phyloP scores from a whole-genome alignment of 2,329 filamentous ascomycete genomes.

The Aspergillus texensis region DNA sequence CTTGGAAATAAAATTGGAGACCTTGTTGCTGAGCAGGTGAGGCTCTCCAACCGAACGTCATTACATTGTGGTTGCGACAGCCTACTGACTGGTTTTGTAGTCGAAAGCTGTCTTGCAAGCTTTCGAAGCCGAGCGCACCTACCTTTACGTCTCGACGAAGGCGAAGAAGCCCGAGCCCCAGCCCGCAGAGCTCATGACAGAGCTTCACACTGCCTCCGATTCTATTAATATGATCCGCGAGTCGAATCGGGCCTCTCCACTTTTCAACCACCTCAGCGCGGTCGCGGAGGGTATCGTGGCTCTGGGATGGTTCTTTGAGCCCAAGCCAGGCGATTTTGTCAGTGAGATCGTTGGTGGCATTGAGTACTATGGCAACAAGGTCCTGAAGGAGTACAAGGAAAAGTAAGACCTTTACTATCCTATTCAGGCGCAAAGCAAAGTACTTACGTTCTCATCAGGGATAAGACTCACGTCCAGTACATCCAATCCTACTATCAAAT shows the following conservation, averaged over 20 bases:
- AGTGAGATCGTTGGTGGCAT: constrained; percentile 80
- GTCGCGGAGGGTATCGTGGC: constrained; percentile 89
- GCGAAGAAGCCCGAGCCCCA: constrained; percentile 86
- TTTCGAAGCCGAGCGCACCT: constrained; percentile 83
- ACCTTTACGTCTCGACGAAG: constrained; percentile 84
- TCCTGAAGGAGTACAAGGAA: constrained; percentile 88
- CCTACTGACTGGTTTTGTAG: constrained; percentile 36
- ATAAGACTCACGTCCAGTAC: constrained; percentile 81
- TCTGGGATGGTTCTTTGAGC: constrained; percentile 86
- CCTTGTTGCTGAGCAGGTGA: constrained; percentile 77
- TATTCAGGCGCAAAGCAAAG: not conserved
- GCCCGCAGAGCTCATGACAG: constrained; percentile 75
- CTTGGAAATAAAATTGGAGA: constrained; percentile 78
- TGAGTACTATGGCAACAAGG: constrained; percentile 92
- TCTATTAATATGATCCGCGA: constrained; percentile 81
- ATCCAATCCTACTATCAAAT: constrained; percentile 90
- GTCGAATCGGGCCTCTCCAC: constrained; percentile 71
- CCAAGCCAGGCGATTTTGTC: constrained; percentile 82
- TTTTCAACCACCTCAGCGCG: constrained; percentile 81
- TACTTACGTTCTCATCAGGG: constrained; percentile 54
- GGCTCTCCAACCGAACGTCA: constrained; percentile 19
- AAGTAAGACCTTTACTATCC: constrained; percentile 53
- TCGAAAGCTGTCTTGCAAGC: constrained; percentile 62
- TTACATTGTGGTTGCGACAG: not conserved
- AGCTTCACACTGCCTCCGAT: constrained; percentile 80